A percentile compares a stretch with the other conserved stretches of the same genome.
Conservation (phyloP, 306 rosid genomes). For the Pyrus bretschneideri region DNA sequence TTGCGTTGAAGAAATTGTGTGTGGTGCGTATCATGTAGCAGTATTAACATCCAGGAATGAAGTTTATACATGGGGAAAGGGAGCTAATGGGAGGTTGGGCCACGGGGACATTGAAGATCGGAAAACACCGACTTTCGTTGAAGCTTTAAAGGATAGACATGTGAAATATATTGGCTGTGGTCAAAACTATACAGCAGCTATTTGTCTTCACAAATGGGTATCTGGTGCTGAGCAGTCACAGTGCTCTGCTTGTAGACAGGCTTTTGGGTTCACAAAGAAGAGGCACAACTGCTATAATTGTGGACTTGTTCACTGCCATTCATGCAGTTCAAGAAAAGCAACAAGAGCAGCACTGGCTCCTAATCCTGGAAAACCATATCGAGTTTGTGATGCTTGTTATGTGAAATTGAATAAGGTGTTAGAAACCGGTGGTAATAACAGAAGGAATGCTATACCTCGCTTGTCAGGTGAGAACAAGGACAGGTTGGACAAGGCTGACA, state of each 20-base stretch:
- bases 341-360: slow-evolving; percentile 88
- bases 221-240: slow-evolving; percentile 95
- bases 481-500: slow-evolving; percentile 77
- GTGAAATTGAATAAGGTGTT: slow-evolving; percentile 78
- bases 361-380: slow-evolving; percentile 74
- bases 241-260: slow-evolving; percentile 95
- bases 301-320: slow-evolving; percentile 99
- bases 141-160: slow-evolving; percentile 84
- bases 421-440: slow-evolving; percentile 50
- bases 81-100: slow-evolving; percentile 98
- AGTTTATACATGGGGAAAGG: slow-evolving; percentile 99
- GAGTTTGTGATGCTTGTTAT: slow-evolving; percentile 91
- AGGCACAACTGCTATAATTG: slow-evolving; percentile 98
- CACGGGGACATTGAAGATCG: slow-evolving; percentile 97
- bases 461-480: slow-evolving; percentile 96
- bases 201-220: slow-evolving; percentile 99
- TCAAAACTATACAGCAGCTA: slow-evolving; percentile 82
- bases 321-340: slow-evolving; percentile 92
- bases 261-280: slow-evolving; percentile 94
- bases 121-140: slow-evolving; percentile 76
- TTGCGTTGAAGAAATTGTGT: slow-evolving; percentile 71
- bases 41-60: slow-evolving; percentile 84
- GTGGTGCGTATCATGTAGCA: slow-evolving; percentile 97
- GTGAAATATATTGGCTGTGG: slow-evolving; percentile 89
- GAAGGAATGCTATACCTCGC: slow-evolving; percentile 70